Base-by-base conservation (phyloP, 2,329 filamentous ascomycete species). In the Phialocephala subalpina region DNA sequence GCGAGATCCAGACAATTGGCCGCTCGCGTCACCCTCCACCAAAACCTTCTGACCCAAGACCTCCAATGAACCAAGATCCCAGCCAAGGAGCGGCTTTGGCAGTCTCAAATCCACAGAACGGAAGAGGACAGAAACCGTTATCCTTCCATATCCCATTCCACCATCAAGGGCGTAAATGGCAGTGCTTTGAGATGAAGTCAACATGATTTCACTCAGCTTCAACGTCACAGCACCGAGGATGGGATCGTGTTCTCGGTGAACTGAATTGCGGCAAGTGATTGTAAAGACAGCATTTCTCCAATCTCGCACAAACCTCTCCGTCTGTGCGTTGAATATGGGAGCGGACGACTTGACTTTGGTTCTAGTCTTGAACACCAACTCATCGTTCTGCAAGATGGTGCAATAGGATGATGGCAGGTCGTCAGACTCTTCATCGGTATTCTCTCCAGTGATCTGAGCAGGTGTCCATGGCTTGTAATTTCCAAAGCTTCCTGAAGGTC, bases 251-350 rank as follows among this genome's bases (percentile, higher is more conserved):
- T 70, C 68, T 25, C 68, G 47, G 57, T 70, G 62, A 14, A 70
- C 56, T n/a, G 63, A 65, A 35, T 68, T 66, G 4, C 68, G 52
- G 25, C 66, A 67, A 6, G 68, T 66, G 14, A 70, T 55, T 1
- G 68, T 70, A 42, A 70, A 70, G 6, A 70, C 63, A 36, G 63
- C 59, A 33, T 65, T 66, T 27, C 68, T 58, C 68, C 68, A 70
- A 45, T 70, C 68, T 27, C 68, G 61, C 6, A 70, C 68, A 33
- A 70, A 70, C 8, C 68, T 58, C 58, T 70, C 68, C 0, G 63
- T 65, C 45, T 70, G 68, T 18, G 68, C 68, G 40, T 70, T 70
- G 63, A 70, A 70, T 40, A 70, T 70, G 16, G 68, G 68, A 18
- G 55, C 62, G 9, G 68, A 70, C 1, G 66, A 64, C 42, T 70